A percentile compares a stretch with the other conserved stretches of the same genome.
Evolutionary conservation across 352 stramenopile genomes (phyloP).

Genomic region (Blastocystis hominis): DNA sequence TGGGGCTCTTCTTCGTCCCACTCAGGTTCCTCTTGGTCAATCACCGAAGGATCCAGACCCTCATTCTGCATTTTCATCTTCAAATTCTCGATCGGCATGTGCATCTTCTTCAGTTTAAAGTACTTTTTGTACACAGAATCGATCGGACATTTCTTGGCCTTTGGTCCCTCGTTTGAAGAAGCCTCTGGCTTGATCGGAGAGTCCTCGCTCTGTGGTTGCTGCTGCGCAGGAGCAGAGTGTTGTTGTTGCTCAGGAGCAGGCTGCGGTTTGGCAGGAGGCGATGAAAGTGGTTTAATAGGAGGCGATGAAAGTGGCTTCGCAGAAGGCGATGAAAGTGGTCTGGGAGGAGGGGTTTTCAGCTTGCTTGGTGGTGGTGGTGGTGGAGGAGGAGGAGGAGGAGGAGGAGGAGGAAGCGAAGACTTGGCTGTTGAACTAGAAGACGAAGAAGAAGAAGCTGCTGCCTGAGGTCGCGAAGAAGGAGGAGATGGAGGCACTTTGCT

Average conservation of each 20-base stretch:
- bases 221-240: neutral
- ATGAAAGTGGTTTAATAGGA: slow-evolving; percentile 63
- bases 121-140: slow-evolving; percentile 74
- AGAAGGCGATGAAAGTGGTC: neutral
- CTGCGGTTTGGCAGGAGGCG: slow-evolving; percentile 64
- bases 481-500: neutral
- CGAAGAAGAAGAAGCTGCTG: neutral
- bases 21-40: slow-evolving; percentile 67
- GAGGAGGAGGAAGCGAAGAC: neutral
- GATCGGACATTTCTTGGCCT: neutral
- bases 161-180: neutral
- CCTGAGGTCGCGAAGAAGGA: neutral
- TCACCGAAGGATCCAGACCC: slow-evolving; percentile 67
- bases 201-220: slow-evolving; percentile 33
- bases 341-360: neutral
- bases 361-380: neutral
- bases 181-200: slow-evolving; percentile 59
- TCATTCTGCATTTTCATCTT: slow-evolving; percentile 76
- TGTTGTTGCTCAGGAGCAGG: neutral
- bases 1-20: slow-evolving; percentile 58
- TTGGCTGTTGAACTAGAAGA: neutral
- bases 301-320: neutral
- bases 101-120: slow-evolving; percentile 74
- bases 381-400: neutral
- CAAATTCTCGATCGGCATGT: slow-evolving; percentile 73